phyloP scores from a whole-genome alignment of 2,329 filamentous ascomycete genomes.

The Botrytis porri region DNA sequence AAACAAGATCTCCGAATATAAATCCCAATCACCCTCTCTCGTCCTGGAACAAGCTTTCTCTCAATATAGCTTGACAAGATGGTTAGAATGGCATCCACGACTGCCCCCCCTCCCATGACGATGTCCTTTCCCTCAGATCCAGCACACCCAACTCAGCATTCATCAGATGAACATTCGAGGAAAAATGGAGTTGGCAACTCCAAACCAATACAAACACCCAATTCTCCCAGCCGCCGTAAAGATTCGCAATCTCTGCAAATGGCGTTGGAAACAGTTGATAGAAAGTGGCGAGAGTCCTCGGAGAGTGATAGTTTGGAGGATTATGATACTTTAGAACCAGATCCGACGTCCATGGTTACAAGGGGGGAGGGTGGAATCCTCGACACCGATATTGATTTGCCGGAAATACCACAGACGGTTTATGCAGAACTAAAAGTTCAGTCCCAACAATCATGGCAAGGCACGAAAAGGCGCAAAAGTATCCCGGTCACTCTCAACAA shows the following conservation, averaged over 20 bases:
- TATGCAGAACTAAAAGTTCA: slow-evolving; percentile 28
- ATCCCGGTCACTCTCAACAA: slow-evolving; percentile 36
- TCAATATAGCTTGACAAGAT: slow-evolving; percentile 17
- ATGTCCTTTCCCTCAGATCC: neutral
- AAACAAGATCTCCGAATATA: neutral
- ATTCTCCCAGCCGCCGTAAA: slow-evolving; percentile 17
- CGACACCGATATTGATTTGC: slow-evolving; percentile 27
- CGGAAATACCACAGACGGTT: slow-evolving; percentile 21
- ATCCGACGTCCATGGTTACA: slow-evolving; percentile 33
- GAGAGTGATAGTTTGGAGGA: slow-evolving; percentile 36
- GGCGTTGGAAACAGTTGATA: slow-evolving; percentile 27
- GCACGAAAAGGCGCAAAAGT: slow-evolving; percentile 27
- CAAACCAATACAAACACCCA: slow-evolving; percentile 20
- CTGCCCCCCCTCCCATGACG: neutral
- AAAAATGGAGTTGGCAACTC: slow-evolving; percentile 29
- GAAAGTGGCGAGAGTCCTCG: slow-evolving; percentile 19
- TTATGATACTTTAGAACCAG: slow-evolving; percentile 34
- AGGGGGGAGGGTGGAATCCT: slow-evolving; percentile 39
- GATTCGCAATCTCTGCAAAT: slow-evolving; percentile 32
- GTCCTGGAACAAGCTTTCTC: neutral
- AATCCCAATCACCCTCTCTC: neutral
- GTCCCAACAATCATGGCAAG: slow-evolving; percentile 20
- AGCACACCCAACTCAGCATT: slow-evolving; percentile 13
- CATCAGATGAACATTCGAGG: slow-evolving; percentile 28
- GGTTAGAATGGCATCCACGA: slow-evolving; percentile 19